Evolutionary conservation across 75 land plant genomes (phyloP), one percentile per base, ranked within the genome.

Genomic region (Pinus tabuliformis): DNA sequence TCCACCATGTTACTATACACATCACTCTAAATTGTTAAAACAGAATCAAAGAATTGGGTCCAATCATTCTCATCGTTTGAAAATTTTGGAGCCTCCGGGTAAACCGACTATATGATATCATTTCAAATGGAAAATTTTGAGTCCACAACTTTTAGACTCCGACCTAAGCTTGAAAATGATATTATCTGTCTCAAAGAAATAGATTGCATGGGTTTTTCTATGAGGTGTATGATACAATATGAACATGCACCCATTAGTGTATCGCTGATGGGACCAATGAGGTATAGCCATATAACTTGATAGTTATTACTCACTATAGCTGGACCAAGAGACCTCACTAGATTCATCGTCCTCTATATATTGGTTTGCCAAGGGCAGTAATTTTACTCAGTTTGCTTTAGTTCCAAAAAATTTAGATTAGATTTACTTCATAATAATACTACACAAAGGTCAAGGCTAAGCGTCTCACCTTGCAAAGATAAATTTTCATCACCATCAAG

Each of bases 291-390:
- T 22, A 93, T 62, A 21, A 75, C 74, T 26, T 72, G 57, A 79
- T 84, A 93, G 0, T 75, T 72, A 75, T 80, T 84, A 26, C 80
- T 83, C 2, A 86, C 92, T 3, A 93, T 77, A 49, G 94, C 92
- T 14, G 96, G 94, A 15, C 94, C 96, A 54, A 91, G 63, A 68
- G 82, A 89, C 74, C 96, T 88, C 28, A 88, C 90, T 11, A 90
- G 94, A 72, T 91, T 93, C 94, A 93, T 93, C 18, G 94, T 72
- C 90, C 96, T 42, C 94, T 90, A 12, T 94, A 86, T 58, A 91
- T 78, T 12, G 94, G 87, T 79, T 94, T 93, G 87, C 56, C 52
- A 7, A 49, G 0, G 33, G 6, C 3, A 16, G 2, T 1, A 33
- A 4, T 37, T 17, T 1, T 33, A 15, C 6, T 64, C 42, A 64